Percentiles rank a stretch among this genome's conserved stretches.
phyloP scores from a whole-genome alignment of 805 yeast genomes.

The Metschnikowia kofuensis region DNA sequence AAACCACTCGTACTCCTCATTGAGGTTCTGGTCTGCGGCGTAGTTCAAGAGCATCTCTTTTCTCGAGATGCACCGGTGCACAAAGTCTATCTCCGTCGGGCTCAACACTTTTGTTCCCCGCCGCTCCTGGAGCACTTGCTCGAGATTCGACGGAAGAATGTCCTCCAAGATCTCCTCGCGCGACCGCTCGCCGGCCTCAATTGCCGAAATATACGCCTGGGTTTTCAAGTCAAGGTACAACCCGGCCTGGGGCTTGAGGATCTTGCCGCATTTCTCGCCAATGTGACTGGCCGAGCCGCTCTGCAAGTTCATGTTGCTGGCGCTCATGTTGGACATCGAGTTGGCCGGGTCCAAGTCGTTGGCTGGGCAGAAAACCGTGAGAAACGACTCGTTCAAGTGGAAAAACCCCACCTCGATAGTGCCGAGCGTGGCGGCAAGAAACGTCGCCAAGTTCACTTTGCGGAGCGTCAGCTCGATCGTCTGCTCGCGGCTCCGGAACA shows the following conservation, averaged over 20 bases:
- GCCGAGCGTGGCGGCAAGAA: constrained; percentile 82
- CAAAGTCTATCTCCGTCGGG: constrained; percentile 78
- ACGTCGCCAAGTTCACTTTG: constrained; percentile 85
- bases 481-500: constrained; percentile 60
- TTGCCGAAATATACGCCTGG: constrained; percentile 88
- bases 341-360: constrained; percentile 52
- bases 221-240: constrained; percentile 86
- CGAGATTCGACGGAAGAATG: constrained; percentile 68
- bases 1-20: constrained; percentile 82
- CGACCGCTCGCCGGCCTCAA: constrained; percentile 61
- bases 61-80: constrained; percentile 69
- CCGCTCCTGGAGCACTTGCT: constrained; percentile 41
- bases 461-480: constrained; percentile 64
- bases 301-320: constrained; percentile 30
- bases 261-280: constrained; percentile 48
- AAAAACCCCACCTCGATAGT: constrained; percentile 83
- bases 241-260: constrained; percentile 77
- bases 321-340: constrained; percentile 35
- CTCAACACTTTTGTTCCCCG: constrained; percentile 45
- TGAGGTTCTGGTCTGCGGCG: constrained; percentile 48
- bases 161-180: constrained; percentile 68
- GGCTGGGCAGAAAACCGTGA: constrained; percentile 84
- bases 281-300: constrained; percentile 32
- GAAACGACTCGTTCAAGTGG: constrained; percentile 76
- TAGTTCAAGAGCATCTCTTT: constrained; percentile 55